Percentiles rank a stretch among this genome's conserved stretches.
These are phyloP conservation scores for Fraxinus sp. DNA, from an alignment of 305 asterid genomes.

Conservation along the genomic window DNA sequence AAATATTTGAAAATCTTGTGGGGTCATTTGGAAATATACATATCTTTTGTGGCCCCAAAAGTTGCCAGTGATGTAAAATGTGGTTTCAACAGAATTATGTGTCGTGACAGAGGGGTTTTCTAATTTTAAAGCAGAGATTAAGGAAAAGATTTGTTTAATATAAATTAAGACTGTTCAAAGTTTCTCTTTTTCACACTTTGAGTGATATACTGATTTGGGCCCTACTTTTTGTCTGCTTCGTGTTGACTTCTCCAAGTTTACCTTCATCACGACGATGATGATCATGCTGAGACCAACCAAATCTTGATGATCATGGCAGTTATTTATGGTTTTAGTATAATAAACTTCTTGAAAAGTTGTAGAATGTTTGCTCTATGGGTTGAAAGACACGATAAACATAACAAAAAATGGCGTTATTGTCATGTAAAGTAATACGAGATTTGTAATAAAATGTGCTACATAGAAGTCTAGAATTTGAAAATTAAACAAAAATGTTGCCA, in stretches of 20 bases:
- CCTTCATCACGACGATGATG: conserved; percentile 4
- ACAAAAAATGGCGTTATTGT: background rate
- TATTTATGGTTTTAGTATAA: background rate
- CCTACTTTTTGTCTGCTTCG: conserved; percentile 47
- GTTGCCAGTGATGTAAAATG: conserved; percentile 25
- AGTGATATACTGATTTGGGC: conserved; percentile 29
- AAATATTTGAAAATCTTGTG: conserved; percentile 42
- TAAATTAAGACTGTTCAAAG: conserved; percentile 26
- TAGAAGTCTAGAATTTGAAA: background rate
- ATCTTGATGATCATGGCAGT: background rate
- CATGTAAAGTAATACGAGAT: background rate
- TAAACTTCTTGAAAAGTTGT: background rate
- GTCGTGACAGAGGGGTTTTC: conserved; percentile 22
- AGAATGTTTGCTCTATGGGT: background rate
- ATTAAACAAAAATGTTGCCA: background rate
- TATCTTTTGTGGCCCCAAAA: conserved; percentile 54
- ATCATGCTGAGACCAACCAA: conserved; percentile 19
- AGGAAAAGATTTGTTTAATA: conserved; percentile 13
- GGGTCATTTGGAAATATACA: conserved; percentile 41
- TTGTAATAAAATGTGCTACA: background rate
- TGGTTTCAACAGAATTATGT: conserved; percentile 29
- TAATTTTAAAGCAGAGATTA: background rate
- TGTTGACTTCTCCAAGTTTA: conserved; percentile 26
- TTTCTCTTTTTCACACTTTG: conserved; percentile 19
- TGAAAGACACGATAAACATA: background rate